Percentiles rank a stretch among this genome's conserved stretches.
phyloP scores from a whole-genome alignment of 495 filamentous ascomycete genomes.

The Aeminium ludgeri region DNA sequence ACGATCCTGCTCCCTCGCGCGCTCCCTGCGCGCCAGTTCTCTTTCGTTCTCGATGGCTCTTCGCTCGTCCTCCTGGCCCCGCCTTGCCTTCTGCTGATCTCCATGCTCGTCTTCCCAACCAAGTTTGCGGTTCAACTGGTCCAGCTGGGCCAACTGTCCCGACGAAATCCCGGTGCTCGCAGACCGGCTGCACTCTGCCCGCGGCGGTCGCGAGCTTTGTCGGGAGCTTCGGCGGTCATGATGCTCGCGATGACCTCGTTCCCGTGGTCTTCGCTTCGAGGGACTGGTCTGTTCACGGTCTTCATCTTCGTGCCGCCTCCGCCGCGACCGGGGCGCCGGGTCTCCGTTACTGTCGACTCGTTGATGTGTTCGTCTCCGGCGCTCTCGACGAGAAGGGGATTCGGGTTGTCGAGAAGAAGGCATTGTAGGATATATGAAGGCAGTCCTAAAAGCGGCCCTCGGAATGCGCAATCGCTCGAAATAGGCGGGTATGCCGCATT shows the following conservation, averaged over 20 bases:
- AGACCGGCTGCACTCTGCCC: constrained; percentile 11
- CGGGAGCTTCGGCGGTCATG: neutral
- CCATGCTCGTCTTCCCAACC: constrained; percentile 22
- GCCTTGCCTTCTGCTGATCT: constrained; percentile 19
- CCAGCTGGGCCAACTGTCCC: constrained; percentile 23
- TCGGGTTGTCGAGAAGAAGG: constrained; percentile 5
- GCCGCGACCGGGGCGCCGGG: constrained; percentile 13
- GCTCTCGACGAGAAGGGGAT: constrained; percentile 14
- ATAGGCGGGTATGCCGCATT: too few relatives aligned
- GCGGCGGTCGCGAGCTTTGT: neutral
- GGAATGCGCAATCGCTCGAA: neutral
- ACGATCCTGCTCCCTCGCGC: constrained; percentile 9
- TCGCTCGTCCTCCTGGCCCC: constrained; percentile 22
- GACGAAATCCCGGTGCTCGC: constrained; percentile 18
- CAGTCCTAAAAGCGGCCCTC: neutral
- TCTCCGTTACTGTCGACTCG: constrained; percentile 24
- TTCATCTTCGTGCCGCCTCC: constrained; percentile 3
- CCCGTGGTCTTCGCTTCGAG: constrained; percentile 13
- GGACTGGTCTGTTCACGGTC: constrained; percentile 15
- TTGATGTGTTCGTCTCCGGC: constrained; percentile 19
- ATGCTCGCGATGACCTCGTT: constrained; percentile 3
- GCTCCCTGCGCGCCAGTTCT: constrained; percentile 23
- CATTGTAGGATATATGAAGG: neutral
- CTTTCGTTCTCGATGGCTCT: constrained; percentile 21
- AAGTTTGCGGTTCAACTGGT: constrained; percentile 23